Percentiles rank a stretch among this genome's conserved stretches.
phyloP scores from a whole-genome alignment of 768 basidiomycete genomes.

The Phanerochaete sordida region DNA sequence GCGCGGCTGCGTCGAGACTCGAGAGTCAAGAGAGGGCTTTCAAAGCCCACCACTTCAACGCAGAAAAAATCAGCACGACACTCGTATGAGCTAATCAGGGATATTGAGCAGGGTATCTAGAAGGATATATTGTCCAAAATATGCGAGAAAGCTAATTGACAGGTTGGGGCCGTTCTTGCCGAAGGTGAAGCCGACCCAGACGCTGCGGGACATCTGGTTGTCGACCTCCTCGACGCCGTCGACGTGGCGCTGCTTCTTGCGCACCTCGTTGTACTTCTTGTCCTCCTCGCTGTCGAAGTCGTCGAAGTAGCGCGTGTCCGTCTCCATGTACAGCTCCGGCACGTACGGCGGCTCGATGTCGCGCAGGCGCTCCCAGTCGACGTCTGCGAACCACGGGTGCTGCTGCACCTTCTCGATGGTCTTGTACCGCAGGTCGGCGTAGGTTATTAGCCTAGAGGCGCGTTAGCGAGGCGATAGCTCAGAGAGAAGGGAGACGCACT shows the following conservation, averaged over 20 bases:
- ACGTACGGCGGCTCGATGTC: conserved; percentile 83
- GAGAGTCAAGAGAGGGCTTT: too few relatives aligned
- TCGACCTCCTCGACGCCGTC: conserved; percentile 90
- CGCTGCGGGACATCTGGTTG: conserved; percentile 63
- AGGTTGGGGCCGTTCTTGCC: conserved; percentile 76
- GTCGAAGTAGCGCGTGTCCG: conserved; percentile 94
- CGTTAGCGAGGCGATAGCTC: neutral
- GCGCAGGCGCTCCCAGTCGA: conserved; percentile 80
- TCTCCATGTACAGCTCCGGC: conserved; percentile 89
- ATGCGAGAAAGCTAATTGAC: too few relatives aligned
- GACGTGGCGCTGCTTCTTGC: conserved; percentile 95
- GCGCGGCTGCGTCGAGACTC: too few relatives aligned
- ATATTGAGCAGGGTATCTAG: too few relatives aligned
- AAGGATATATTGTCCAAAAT: too few relatives aligned
- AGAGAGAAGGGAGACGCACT: conserved; percentile 50
- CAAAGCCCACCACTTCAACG: too few relatives aligned
- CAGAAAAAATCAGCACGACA: too few relatives aligned
- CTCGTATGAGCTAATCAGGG: too few relatives aligned
- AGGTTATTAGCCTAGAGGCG: conserved; percentile 73
- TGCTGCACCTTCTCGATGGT: conserved; percentile 67
- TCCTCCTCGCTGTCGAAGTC: conserved; percentile 87
- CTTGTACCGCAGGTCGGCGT: conserved; percentile 75
- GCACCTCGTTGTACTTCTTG: conserved; percentile 97
- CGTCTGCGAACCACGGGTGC: conserved; percentile 80
- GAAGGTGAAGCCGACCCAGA: conserved; percentile 92